Percentiles rank a stretch among this genome's conserved stretches.
These are phyloP conservation scores for Psophocarpus tetragonolobus DNA, from an alignment of 306 rosid genomes.

Conservation along the genomic window DNA sequence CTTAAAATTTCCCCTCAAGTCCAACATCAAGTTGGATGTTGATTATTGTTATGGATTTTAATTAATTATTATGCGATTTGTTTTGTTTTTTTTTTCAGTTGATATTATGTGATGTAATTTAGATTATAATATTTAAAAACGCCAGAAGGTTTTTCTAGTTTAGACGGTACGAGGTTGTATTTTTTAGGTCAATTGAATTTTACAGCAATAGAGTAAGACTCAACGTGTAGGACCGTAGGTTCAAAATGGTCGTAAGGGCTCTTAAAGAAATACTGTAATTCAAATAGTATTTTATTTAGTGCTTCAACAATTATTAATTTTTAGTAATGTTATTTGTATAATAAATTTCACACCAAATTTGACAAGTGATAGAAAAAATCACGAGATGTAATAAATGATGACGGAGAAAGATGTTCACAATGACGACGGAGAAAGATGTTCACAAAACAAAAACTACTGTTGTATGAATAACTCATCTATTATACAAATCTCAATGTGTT, in stretches of 20 bases:
- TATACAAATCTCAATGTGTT: neutral
- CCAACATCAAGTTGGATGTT: neutral
- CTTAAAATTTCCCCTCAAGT: neutral
- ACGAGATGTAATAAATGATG: too few species aligned
- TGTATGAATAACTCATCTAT: neutral
- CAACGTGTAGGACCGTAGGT: neutral
- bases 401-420: too few species aligned
- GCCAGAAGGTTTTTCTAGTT: neutral
- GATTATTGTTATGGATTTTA: slow-evolving; percentile 1
- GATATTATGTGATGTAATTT: neutral
- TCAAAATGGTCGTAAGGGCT: neutral
- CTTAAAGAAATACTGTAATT: neutral
- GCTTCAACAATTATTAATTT: neutral
- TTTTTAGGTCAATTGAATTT: neutral
- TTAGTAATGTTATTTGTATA: too few species aligned
- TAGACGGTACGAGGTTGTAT: neutral
- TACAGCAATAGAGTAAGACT: neutral
- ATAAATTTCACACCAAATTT: too few species aligned
- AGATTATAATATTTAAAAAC: neutral
- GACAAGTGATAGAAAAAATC: too few species aligned
- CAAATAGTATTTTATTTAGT: neutral
- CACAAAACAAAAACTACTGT: too few species aligned
- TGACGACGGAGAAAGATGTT: too few species aligned
- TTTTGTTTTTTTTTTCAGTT: neutral
- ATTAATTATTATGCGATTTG: neutral